phyloP scores from a whole-genome alignment of 805 yeast species.

The Komagataella populi region DNA sequence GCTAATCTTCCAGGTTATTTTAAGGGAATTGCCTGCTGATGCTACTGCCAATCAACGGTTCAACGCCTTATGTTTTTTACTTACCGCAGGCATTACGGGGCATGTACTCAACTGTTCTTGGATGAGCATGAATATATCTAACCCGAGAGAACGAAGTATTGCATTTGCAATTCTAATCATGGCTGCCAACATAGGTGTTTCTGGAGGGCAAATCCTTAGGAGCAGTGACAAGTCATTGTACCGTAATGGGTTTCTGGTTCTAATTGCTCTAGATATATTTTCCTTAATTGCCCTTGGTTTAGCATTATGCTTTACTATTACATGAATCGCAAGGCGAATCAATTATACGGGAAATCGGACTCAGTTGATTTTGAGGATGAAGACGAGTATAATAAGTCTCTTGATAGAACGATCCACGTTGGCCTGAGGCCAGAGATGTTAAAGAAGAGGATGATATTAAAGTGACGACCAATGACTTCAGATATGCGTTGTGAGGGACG shows the following conservation, averaged over 20 bases:
- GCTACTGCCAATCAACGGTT: neutral
- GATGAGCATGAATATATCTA: constrained; percentile 5
- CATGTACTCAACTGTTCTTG: constrained; percentile 8
- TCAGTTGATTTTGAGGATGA: neutral
- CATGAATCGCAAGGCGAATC: neutral
- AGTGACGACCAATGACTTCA: neutral
- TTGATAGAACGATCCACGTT: neutral
- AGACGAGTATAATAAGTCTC: neutral
- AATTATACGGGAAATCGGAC: neutral
- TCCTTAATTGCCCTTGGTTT: neutral
- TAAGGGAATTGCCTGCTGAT: neutral
- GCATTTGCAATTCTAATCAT: constrained; percentile 7
- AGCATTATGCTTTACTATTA: neutral
- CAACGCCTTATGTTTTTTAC: neutral
- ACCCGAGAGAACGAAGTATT: constrained; percentile 7
- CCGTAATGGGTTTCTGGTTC: neutral
- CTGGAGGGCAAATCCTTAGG: constrained; percentile 9
- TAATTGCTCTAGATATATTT: neutral
- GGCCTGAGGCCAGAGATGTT: neutral
- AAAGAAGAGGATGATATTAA: neutral
- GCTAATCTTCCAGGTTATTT: constrained; percentile 4
- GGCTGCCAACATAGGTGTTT: constrained; percentile 9
- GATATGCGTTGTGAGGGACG: neutral
- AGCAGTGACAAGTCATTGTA: constrained; percentile 7
- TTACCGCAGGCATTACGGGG: neutral